phyloP scores from a whole-genome alignment of 2,329 filamentous ascomycete genomes.

The Penicillium sclerotigenum region DNA sequence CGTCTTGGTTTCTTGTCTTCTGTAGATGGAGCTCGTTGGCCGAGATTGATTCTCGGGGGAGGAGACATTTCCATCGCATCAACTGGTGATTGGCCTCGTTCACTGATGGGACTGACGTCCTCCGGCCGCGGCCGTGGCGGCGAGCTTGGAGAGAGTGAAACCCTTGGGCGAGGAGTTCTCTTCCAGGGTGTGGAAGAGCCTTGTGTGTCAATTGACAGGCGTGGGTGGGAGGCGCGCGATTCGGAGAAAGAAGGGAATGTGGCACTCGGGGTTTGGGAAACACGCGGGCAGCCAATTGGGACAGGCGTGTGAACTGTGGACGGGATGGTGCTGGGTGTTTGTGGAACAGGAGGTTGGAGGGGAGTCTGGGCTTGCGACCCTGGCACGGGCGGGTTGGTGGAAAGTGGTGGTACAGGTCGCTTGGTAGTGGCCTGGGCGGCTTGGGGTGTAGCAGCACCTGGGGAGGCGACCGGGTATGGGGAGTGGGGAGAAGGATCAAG shows the following conservation, averaged over 20 bases:
- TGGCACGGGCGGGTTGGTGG: slow-evolving; percentile 18
- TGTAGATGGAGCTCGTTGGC: slow-evolving; percentile 16
- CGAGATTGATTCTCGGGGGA: slow-evolving; percentile 22
- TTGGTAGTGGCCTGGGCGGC: slow-evolving; percentile 14
- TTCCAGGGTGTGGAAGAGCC: slow-evolving; percentile 46
- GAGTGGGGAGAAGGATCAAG: slow-evolving; percentile 33
- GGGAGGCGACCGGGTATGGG: slow-evolving; percentile 26
- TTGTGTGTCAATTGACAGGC: slow-evolving; percentile 39
- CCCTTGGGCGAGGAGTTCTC: slow-evolving; percentile 34
- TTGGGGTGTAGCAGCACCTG: slow-evolving; percentile 20
- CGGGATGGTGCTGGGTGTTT: slow-evolving; percentile 26
- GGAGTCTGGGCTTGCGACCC: slow-evolving; percentile 15
- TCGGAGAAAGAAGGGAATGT: slow-evolving; percentile 26
- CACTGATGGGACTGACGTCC: slow-evolving; percentile 48
- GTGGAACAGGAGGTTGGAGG: slow-evolving; percentile 22
- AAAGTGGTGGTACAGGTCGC: slow-evolving; percentile 20
- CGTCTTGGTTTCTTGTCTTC: slow-evolving; percentile 25
- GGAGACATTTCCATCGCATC: slow-evolving; percentile 28
- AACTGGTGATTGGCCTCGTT: slow-evolving; percentile 39
- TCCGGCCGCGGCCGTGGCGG: slow-evolving; percentile 41
- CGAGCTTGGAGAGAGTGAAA: slow-evolving; percentile 38
- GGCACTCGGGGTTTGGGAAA: slow-evolving; percentile 30
- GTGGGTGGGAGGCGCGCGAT: slow-evolving; percentile 29
- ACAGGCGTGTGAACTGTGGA: slow-evolving; percentile 23
- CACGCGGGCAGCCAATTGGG: slow-evolving; percentile 20